Evolutionary conservation across 2,329 filamentous ascomycete genomes (phyloP), one percentile per base, ranked within the genome.

Genomic region (Ampelomyces quisqualis): DNA sequence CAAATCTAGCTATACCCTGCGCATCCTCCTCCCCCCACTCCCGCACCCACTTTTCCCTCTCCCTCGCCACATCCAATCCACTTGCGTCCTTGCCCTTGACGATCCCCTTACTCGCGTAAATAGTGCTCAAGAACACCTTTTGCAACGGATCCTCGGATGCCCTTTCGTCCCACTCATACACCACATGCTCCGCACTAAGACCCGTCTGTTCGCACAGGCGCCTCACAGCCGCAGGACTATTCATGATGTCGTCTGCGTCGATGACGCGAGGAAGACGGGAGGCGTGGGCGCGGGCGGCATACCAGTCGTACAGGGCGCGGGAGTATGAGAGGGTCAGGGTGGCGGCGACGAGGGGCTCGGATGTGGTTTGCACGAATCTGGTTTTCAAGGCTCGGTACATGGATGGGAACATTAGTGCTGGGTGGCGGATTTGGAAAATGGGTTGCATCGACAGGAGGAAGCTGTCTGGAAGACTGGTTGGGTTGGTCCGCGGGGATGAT

Each of bases 211-310:
- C 5, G 11, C 52, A 53, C 3, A 55, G 27, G 18, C 43, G 30
- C 2, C 47, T 24, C 1, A 55, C 50, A 3, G 43, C 41, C 2
- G 22, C 30, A 5, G 38, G 36, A 10, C 42, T 28, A 4, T 37
- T 40, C 41, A 55, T 53, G 28, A 53, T 43, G 10, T 53, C 49
- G 7, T 55, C 52, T 1, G 52, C 49, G n/a, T 51, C 52, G 2
- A 55, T 49, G n/a, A 55, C 28, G 2, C 41, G 34, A 0, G 49
- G 52, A 1, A n/a, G n/a, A n/a, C n/a, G n/a, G n/a, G n/a, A n/a
- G n/a, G n/a, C n/a, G n/a, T n/a, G n/a, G n/a, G n/a, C n/a, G n/a
- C n/a, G n/a, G n/a, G n/a, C n/a, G n/a, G n/a, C n/a, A n/a, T 55
- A 55, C 52, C 49, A 55, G 17, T 53, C 45, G 23, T 38, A 53